Base-by-base conservation (phyloP, 139 green algal genomes). In the Chlorella sp. region DNA sequence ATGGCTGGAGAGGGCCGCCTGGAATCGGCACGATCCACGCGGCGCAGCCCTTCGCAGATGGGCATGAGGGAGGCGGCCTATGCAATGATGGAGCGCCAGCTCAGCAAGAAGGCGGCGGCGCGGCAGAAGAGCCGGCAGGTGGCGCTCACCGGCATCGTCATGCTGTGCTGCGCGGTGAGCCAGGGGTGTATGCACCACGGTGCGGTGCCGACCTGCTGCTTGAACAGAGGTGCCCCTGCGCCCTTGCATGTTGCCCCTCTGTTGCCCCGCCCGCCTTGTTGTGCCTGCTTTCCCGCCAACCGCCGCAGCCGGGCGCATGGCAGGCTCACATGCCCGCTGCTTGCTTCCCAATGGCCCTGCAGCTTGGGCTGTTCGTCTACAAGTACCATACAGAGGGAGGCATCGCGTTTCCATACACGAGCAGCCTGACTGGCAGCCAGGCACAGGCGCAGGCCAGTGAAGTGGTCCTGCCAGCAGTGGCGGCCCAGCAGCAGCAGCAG, bases 151-250 rank as follows among this genome's bases (percentile, higher is more conserved):
- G 77, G 38, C 4, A 60, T 83, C 28, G 28, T 73, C 22, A 83
- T 83, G 77, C 77, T 83, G 26, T 83, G 77, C 77, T 74, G 58
- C 30, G 67, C 54, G 40, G 77, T 83, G 77, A 69, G 75, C 8
- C n/a, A 2, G 30, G 73, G 40, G 11, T 54, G 46, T 7, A 11
- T n/a, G n/a, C n/a, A n/a, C n/a, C n/a, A n/a, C n/a, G n/a, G n/a
- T n/a, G n/a, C n/a, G n/a, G n/a, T n/a, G n/a, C n/a, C n/a, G n/a
- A n/a, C n/a, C n/a, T n/a, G n/a, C n/a, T n/a, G n/a, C n/a, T n/a
- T n/a, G n/a, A n/a, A n/a, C n/a, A n/a, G n/a, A n/a, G n/a, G n/a
- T n/a, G n/a, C n/a, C n/a, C n/a, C n/a, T 54, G 46, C 46, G 8
- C 8, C 46, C 46, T 19, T 54, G 46, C 11, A 11, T 8, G 11